Percentiles rank a stretch among this genome's conserved stretches.
These are phyloP conservation scores for Acacia acuminata DNA, from an alignment of 306 rosid genomes.

Conservation along the genomic window DNA sequence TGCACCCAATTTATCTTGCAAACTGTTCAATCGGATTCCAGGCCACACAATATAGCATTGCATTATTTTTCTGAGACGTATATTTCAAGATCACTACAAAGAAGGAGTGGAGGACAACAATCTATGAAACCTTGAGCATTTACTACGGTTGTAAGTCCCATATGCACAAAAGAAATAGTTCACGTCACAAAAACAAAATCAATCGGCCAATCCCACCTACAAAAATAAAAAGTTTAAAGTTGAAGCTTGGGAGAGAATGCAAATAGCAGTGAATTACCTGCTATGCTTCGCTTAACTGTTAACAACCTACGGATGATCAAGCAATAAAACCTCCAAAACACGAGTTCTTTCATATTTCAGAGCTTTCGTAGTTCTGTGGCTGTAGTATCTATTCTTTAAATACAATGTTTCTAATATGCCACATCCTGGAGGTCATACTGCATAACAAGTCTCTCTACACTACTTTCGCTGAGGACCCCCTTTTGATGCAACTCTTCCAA, in stretches of 20 bases:
- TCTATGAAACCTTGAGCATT: neutral
- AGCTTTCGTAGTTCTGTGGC: conserved; percentile 5
- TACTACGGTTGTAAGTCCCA: conserved; percentile 2
- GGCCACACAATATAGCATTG: neutral
- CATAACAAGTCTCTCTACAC: conserved; percentile 72
- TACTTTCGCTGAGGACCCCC: conserved; percentile 59
- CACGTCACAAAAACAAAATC: neutral
- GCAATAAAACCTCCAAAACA: neutral
- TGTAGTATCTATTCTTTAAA: conserved; percentile 7
- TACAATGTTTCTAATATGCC: conserved; percentile 31
- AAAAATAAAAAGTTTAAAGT: neutral
- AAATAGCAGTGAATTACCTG: neutral
- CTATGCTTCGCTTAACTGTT: conserved; percentile 19
- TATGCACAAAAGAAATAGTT: neutral
- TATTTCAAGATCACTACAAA: conserved; percentile 3
- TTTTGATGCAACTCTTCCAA: conserved; percentile 56
- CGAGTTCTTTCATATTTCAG: conserved; percentile 19
- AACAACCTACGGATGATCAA: conserved; percentile 15
- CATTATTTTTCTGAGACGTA: neutral
- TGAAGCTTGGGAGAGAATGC: neutral
- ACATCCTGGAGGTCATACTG: conserved; percentile 64
- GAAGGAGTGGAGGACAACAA: neutral
- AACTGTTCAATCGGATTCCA: neutral
- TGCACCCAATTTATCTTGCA: neutral
- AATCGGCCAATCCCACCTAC: neutral